Conservation (phyloP, 768 basidiomycete genomes). For the Mycena leptocephala region DNA sequence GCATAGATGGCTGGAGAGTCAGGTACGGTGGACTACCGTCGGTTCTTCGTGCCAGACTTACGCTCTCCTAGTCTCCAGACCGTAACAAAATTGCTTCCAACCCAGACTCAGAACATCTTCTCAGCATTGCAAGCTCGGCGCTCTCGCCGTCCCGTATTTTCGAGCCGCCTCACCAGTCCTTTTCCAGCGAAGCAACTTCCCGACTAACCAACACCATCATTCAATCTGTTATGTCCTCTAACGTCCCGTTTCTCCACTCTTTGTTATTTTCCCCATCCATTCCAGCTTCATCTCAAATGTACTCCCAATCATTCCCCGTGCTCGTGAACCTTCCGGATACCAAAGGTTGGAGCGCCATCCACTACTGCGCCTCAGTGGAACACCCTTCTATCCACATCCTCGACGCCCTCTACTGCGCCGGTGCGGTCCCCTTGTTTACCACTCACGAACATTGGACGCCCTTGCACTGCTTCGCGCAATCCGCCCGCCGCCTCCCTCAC, state of each 20-base stretch:
- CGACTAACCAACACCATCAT: slow-evolving; percentile 68
- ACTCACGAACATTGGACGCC: slow-evolving; percentile 74
- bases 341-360: slow-evolving; percentile 82
- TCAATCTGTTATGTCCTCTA: slow-evolving; percentile 65
- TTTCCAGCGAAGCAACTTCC: slow-evolving; percentile 59
- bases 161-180: slow-evolving; percentile 59
- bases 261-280: slow-evolving; percentile 68
- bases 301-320: slow-evolving; percentile 64
- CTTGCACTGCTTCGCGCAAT: slow-evolving; percentile 76
- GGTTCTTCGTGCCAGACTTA: slow-evolving; percentile 41
- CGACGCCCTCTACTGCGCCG: slow-evolving; percentile 83
- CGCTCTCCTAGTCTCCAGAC: slow-evolving; percentile 34
- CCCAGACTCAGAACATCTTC: slow-evolving; percentile 54
- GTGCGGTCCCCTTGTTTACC: slow-evolving; percentile 84
- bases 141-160: slow-evolving; percentile 48
- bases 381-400: slow-evolving; percentile 74
- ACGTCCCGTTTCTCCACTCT: slow-evolving; percentile 67
- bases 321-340: slow-evolving; percentile 81
- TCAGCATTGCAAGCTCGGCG: slow-evolving; percentile 56
- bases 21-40: slow-evolving; percentile 57
- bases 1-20: slow-evolving; percentile 72
- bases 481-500: slow-evolving; percentile 47
- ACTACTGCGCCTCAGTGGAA: slow-evolving; percentile 74
- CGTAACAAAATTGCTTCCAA: slow-evolving; percentile 35
- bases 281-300: slow-evolving; percentile 57